Percentiles rank a stretch among this genome's conserved stretches.
Evolutionary conservation across 768 basidiomycete species (phyloP).

Genomic region (Russula sp.): DNA sequence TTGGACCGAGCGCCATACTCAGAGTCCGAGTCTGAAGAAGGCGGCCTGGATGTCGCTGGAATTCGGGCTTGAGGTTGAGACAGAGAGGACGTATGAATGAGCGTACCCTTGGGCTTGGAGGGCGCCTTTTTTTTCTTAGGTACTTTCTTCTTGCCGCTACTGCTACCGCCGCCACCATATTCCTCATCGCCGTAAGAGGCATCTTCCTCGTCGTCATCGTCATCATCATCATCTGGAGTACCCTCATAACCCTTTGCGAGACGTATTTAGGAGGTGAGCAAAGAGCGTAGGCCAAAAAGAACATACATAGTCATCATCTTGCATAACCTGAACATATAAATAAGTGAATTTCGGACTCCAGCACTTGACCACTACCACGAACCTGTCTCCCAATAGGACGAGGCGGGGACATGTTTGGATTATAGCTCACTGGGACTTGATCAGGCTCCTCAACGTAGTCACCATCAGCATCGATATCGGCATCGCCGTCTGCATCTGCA

Average conservation of each 20-base stretch:
- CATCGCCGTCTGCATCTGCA: constrained; percentile 41
- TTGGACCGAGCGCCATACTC: constrained; percentile 82
- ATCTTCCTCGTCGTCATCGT: constrained; percentile 45
- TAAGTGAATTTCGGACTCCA: constrained; percentile 11
- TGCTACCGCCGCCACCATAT: constrained; percentile 35
- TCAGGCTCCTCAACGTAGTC: constrained; percentile 45
- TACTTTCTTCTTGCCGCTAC: constrained; percentile 52
- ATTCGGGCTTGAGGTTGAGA: constrained; percentile 22
- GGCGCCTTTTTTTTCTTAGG: constrained; percentile 60
- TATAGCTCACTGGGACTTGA: constrained; percentile 32
- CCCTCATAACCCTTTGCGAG: constrained; percentile 50
- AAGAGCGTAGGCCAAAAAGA: constrained; percentile 22
- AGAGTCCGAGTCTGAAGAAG: constrained; percentile 74
- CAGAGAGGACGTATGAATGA: constrained; percentile 3
- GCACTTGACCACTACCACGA: constrained; percentile 22
- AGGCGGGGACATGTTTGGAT: constrained; percentile 35
- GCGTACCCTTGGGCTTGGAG: constrained; percentile 54
- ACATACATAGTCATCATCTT: constrained; percentile 47
- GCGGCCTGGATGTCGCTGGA: constrained; percentile 39
- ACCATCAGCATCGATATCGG: constrained; percentile 58
- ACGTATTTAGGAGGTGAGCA: constrained; percentile 22
- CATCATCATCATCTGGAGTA: constrained; percentile 45
- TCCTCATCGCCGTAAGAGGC: constrained; percentile 69
- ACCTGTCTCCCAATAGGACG: constrained; percentile 28
- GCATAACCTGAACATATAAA: constrained; percentile 26